phyloP scores from a whole-genome alignment of 257 asterid genomes.

The Thymus mandschuricus region DNA sequence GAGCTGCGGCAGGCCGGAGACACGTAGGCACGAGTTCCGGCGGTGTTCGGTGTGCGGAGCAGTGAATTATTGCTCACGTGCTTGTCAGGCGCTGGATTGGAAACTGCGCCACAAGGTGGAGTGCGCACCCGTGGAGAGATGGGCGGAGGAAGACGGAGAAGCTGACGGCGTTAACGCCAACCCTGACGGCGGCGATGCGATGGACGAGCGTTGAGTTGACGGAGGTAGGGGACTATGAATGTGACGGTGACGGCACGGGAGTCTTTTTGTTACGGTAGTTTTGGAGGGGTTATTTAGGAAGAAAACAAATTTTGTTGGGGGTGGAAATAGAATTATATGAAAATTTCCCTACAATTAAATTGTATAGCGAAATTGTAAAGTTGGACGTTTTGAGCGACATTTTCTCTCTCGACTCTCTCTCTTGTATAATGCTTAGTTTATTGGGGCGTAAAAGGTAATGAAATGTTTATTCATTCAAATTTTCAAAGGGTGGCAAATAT shows the following conservation, averaged over 20 bases:
- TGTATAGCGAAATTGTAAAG: neutral
- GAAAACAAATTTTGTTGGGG: constrained; percentile 30
- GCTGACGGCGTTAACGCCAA: constrained; percentile 5
- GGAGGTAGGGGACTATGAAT: constrained; percentile 34
- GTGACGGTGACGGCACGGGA: constrained; percentile 72
- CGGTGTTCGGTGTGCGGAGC: constrained; percentile 94
- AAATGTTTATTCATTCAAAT: neutral
- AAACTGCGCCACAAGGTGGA: constrained; percentile 79
- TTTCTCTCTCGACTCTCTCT: neutral
- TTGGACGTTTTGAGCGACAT: neutral
- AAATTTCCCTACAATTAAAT: neutral
- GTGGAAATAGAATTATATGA: neutral
- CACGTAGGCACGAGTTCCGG: constrained; percentile 82
- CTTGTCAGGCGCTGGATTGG: constrained; percentile 98
- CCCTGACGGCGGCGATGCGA: constrained; percentile 19
- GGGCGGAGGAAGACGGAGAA: constrained; percentile 40
- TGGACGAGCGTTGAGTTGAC: constrained; percentile 37
- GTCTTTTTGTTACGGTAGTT: constrained; percentile 35
- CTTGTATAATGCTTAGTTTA: constrained; percentile 3
- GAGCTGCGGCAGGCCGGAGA: constrained; percentile 94
- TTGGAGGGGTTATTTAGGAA: constrained; percentile 12
- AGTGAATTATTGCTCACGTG: constrained; percentile 94
- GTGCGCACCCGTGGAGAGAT: constrained; percentile 64
- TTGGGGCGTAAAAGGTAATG: neutral
- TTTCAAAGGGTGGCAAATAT: neutral